phyloP scores from a whole-genome alignment of 2,329 filamentous ascomycete genomes.

The Paraphaeosphaeria minitans region DNA sequence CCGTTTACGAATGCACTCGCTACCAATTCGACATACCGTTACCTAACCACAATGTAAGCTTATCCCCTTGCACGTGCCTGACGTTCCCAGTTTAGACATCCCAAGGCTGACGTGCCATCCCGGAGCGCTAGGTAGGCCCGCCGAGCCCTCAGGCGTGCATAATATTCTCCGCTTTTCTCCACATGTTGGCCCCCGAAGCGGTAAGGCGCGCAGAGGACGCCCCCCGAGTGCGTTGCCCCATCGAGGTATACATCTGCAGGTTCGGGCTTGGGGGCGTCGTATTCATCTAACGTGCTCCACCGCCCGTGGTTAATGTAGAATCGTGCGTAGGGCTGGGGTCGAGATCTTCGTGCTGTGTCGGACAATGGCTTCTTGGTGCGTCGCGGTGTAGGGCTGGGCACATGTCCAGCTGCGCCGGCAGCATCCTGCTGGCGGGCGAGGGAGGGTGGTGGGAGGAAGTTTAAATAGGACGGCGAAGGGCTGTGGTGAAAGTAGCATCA shows the following conservation, averaged over 20 bases:
- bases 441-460: background rate
- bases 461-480: background rate
- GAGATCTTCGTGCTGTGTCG: background rate
- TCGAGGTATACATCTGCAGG: background rate
- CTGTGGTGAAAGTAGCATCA: background rate
- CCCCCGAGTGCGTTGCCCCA: background rate
- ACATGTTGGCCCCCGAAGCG: background rate
- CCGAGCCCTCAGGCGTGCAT: background rate
- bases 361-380: background rate
- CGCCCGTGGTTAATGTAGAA: background rate
- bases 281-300: background rate
- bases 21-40: background rate
- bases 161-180: background rate
- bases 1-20: too few relatives aligned
- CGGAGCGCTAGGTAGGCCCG: background rate
- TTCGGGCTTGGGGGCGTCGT: background rate
- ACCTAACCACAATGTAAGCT: background rate
- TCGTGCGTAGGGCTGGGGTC: background rate
- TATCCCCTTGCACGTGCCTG: background rate
- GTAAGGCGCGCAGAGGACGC: background rate
- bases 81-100: background rate
- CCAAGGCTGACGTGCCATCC: background rate
- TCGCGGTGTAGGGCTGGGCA: background rate
- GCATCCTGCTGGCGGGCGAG: background rate
- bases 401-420: background rate